Evolutionary conservation across 768 basidiomycete species (phyloP), one percentile per base, ranked within the genome.

Genomic region (Pisolithus sp.): DNA sequence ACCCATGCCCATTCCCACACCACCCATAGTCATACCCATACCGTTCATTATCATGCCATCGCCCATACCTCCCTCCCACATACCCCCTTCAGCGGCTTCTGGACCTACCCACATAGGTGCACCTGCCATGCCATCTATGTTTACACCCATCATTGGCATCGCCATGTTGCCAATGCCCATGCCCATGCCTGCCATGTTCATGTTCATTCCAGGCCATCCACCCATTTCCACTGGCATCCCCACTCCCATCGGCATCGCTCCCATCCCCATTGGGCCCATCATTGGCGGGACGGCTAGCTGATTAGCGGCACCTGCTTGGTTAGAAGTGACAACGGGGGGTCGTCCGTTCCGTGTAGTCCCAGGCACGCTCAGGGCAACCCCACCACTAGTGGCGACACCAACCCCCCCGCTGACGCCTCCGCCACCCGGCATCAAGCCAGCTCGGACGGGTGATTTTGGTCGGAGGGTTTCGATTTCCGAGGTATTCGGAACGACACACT

Each of bases 381-480:
- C 36, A 0, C 51, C 53, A 23, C 53, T 46, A 31, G 54, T 48
- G 10, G 53, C 46, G 13, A 62, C 61, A 21, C 59, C 54, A 12
- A 62, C 51, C 28, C 60, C 58, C 26, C 63, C 54, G 39, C 63
- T 53, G 31, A 63, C 53, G 43, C 62, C 53, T 51, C 65, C 47
- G 60, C 71, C 58, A 56, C 65, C 59, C 0, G 54, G 43, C 12
- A 49, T 48, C n/a, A 43, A 23, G 30, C 73, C 69, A 10, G 66
- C 62, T 43, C 82, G 73, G 21, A 83, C 73, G 8, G 93, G 92
- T 1, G 89, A 93, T 64, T 94, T 93, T 0, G 90, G 92, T n/a
- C 92, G 76, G 17, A 95, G 74, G 0, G 79, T 76, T 50, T 95
- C 90, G 58, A 95, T 90, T 57, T 94, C 92, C 65, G 78, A 61